Base-by-base conservation (phyloP, 1,284 basidiomycete species). In the Cutaneotrichosporon curvatum region DNA sequence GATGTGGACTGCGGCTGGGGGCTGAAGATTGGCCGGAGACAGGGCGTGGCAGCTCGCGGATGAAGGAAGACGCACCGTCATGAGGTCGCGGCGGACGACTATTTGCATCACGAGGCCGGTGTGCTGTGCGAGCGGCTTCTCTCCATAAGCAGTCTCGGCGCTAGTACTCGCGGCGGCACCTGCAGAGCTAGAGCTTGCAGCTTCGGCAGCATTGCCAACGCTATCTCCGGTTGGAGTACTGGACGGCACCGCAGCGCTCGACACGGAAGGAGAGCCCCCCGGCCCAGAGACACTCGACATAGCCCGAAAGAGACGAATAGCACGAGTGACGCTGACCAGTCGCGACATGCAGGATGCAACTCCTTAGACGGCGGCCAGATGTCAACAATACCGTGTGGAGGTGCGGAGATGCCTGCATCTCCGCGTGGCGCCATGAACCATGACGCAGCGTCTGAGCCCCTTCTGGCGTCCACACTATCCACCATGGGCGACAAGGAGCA, bases 401-500 rank as follows among this genome's bases (percentile, higher is more conserved):
- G 37, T 15, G 23, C 37, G 22, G 37, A 23, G 37, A 23, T 38
- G 15, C 16, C 14, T 18, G 25, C 40, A 34, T 34, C 32, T 34
- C 32, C 32, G 32, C 32, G 16, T 15, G 8, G 15, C 25, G 8
- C 25, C 25, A n/a, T 34, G 32, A 6, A 16, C 32, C 8, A 15
- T 34, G 32, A 14, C 14, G 11, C 32, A 34, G 8, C 32, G 32
- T 16, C 32, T 9, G 8, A 15, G 16, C 9, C 8, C 32, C 12
- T 28, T 7, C 12, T 28, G 8, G 7, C 12, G 11, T 34, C 32
- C 11, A 34, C 14, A 34, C 32, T 7, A 9, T 15, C n/a, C 32
- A 34, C 32, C 32, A 72, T 72, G 70, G 58, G 63, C 8, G 87
- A 91, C 70, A 82, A 80, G 72, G 83, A 87, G n/a, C 80, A 81